Base-by-base conservation (phyloP, 2,329 filamentous ascomycete genomes). In the Trematosphaeria pertusa region DNA sequence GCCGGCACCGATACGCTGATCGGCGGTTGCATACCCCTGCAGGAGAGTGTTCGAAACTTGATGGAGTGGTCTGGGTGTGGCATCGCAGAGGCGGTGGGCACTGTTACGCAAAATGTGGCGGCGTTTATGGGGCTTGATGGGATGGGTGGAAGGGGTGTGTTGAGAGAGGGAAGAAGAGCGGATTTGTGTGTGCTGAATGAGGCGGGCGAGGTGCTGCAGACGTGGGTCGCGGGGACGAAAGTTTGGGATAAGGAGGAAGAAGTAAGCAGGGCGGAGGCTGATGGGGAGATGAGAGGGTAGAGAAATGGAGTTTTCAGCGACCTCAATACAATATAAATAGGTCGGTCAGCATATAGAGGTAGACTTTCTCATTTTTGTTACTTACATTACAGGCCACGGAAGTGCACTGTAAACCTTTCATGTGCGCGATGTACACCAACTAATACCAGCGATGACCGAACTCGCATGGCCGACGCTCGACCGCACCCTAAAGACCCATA, bases 1-100 rank as follows among this genome's bases (percentile, higher is more conserved):
- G 74, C 76, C 11, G 77, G 76, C 2, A 82, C 78, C 0, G 74
- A 81, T 9, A 83, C 80, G 8, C 59, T 83, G 42, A 77, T 82
- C 19, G 81, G 80, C 0, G 79, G 78, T 1, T 81, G 79, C 53
- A 78, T 78, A 22, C 70, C 72, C 3, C 56, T 84, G 43, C 74
- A 80, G 44, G 71, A 81, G 46, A 78, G 78, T 47, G 74, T 83
- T 11, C 65, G 74, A 37, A 82, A 80, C 53, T 48, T 79, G 46
- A 72, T 76, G 61, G 48, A 58, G 39, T 80, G 76, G 75, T 73
- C 58, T 50, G 77, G 75, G 4, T 79, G 76, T 54, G 65, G 62
- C 15, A 62, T 81, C 35, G 75, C 78, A 2, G 72, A 78, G 57
- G 79, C 77, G 3, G 77, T 80, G 38, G 60, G 70, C 30, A 77